These are phyloP conservation scores for Evernia prunastri DNA, from an alignment of 495 filamentous ascomycete genomes.

Conservation along the genomic window DNA sequence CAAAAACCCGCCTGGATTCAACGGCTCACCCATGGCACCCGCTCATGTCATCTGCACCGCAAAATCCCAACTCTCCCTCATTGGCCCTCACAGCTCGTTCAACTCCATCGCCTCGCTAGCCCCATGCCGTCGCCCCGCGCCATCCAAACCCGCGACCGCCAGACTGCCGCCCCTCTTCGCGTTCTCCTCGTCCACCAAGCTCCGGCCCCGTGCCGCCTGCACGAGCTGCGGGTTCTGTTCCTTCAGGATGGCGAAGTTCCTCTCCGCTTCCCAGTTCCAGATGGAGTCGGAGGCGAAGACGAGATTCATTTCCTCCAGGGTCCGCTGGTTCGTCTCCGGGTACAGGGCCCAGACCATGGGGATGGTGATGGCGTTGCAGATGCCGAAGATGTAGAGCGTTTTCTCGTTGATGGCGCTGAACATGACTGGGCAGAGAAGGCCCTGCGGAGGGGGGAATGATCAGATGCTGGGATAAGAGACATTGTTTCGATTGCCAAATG, in stretches of 20 bases:
- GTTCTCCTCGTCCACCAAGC: slow-evolving; percentile 40
- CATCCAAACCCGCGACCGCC: neutral
- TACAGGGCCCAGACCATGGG: slow-evolving; percentile 61
- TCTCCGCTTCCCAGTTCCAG: slow-evolving; percentile 61
- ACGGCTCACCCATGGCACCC: no score
- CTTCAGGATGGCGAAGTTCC: slow-evolving; percentile 43
- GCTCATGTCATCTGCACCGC: no score
- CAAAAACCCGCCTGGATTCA: no score
- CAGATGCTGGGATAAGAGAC: neutral
- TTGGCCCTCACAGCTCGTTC: neutral
- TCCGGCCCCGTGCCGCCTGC: slow-evolving; percentile 36
- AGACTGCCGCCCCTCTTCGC: slow-evolving; percentile 22
- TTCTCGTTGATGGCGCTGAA: slow-evolving; percentile 55
- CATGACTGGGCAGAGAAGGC: slow-evolving; percentile 50
- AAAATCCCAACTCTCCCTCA: neutral
- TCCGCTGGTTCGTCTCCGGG: slow-evolving; percentile 60
- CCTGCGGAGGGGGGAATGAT: neutral
- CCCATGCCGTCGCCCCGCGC: neutral
- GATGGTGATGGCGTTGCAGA: slow-evolving; percentile 53
- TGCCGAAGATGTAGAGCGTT: slow-evolving; percentile 59
- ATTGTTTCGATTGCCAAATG: neutral
- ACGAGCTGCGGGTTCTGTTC: slow-evolving; percentile 44
- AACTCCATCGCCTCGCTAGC: neutral
- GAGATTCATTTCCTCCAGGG: slow-evolving; percentile 62
- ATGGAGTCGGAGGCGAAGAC: slow-evolving; percentile 53